Conservation (phyloP, 176 grass and related monocot species). For the Guadua angustifolia region DNA sequence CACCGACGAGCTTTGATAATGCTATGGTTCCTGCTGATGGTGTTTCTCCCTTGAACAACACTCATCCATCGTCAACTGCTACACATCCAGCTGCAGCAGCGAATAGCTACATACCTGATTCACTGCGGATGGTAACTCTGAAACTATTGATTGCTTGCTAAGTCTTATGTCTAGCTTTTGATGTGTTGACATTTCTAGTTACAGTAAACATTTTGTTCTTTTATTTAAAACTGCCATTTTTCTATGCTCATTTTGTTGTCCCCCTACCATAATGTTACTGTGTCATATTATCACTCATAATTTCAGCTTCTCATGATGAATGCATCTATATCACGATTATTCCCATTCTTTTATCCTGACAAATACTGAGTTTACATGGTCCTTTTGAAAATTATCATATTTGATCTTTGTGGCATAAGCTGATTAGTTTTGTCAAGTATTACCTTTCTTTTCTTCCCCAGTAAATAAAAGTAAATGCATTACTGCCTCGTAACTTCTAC, state of each 20-base stretch:
- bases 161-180: not conserved
- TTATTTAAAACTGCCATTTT: not conserved
- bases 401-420: not conserved
- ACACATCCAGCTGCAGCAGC: slow-evolving; percentile 59
- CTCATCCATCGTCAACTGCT: slow-evolving; percentile 46
- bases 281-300: not conserved
- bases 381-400: no score
- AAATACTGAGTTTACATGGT: not conserved
- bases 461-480: no score
- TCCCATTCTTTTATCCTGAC: not conserved
- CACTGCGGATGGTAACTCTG: slow-evolving; percentile 76
- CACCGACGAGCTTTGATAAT: slow-evolving; percentile 57
- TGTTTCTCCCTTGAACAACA: slow-evolving; percentile 50
- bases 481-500: no score
- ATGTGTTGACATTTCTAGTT: slow-evolving; percentile 31
- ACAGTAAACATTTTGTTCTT: not conserved
- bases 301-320: not conserved
- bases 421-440: not conserved
- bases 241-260: no score
- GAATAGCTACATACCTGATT: slow-evolving; percentile 75
- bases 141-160: slow-evolving; percentile 26
- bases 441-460: no score
- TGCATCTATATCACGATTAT: not conserved
- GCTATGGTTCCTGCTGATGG: slow-evolving; percentile 63
- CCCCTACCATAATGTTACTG: no score